phyloP scores from a whole-genome alignment of 2,329 filamentous ascomycete genomes.

The Hirsutella minnesotensis region DNA sequence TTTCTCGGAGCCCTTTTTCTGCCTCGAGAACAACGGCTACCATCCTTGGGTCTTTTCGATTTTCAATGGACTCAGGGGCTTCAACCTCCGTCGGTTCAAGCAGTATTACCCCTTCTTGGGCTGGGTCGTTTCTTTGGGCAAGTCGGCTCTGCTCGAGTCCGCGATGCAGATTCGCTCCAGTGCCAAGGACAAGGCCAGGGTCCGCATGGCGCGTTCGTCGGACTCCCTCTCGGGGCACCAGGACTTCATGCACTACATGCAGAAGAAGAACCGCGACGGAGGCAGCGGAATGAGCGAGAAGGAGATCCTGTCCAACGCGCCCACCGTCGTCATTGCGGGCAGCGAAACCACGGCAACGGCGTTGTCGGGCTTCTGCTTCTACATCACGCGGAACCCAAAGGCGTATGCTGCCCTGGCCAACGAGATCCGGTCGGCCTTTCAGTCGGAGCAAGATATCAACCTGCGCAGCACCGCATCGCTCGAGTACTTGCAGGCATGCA shows the following conservation, averaged over 20 bases:
- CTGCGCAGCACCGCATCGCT: constrained; percentile 15
- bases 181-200: constrained; percentile 11
- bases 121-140: not conserved
- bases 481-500: constrained; percentile 25
- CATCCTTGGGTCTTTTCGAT: constrained; percentile 15
- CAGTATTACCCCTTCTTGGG: constrained; percentile 3
- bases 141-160: not conserved
- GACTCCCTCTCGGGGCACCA: constrained; percentile 9
- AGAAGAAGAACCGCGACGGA: constrained; percentile 17
- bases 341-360: constrained; percentile 22
- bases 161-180: constrained; percentile 5
- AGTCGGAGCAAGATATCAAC: constrained; percentile 23
- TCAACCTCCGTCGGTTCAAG: constrained; percentile 6
- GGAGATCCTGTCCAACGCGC: constrained; percentile 20
- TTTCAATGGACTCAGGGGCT: constrained; percentile 6
- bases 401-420: constrained; percentile 17
- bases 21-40: constrained; percentile 16
- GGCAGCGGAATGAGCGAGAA: constrained; percentile 16
- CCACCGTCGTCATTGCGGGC: constrained; percentile 15
- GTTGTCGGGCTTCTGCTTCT: constrained; percentile 16
- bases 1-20: constrained; percentile 29
- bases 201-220: constrained; percentile 9
- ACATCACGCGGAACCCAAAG: constrained; percentile 17
- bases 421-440: constrained; percentile 24
- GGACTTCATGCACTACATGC: constrained; percentile 16